These are phyloP conservation scores for Amanita exitialis DNA, from an alignment of 768 basidiomycete genomes.

Conservation along the genomic window DNA sequence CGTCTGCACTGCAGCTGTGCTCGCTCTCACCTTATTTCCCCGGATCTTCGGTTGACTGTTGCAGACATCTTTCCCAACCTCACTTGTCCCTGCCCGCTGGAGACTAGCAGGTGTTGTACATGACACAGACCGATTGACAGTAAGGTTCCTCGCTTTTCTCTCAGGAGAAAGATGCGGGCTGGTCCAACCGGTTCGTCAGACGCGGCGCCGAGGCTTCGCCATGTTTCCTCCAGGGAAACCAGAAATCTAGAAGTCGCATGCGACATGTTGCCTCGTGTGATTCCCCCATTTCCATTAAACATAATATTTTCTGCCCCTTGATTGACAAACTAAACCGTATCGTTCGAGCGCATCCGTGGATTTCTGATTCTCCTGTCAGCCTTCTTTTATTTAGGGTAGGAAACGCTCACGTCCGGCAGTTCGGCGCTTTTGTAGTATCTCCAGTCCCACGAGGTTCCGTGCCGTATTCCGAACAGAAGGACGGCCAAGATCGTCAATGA, in stretches of 20 bases:
- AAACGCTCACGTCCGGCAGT: background rate
- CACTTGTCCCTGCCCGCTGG: background rate
- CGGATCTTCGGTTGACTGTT: background rate
- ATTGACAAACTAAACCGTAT: background rate
- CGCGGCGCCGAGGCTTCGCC: background rate
- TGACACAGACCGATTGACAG: background rate
- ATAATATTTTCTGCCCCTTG: background rate
- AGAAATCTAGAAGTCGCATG: background rate
- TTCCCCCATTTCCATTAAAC: background rate
- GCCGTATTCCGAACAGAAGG: background rate
- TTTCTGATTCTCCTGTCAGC: background rate
- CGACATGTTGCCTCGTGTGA: background rate
- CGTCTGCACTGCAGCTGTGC: too few species aligned
- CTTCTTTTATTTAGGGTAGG: background rate
- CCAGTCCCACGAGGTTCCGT: background rate
- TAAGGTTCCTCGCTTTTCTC: background rate
- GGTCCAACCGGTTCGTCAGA: background rate
- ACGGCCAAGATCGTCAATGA: background rate
- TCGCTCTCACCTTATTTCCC: too few species aligned
- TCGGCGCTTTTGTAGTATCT: background rate
- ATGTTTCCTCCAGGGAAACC: background rate
- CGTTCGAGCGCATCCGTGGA: background rate
- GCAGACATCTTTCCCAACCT: background rate
- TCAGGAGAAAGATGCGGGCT: background rate
- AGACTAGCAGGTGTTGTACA: background rate